A percentile compares a stretch with the other conserved stretches of the same genome.
These are phyloP conservation scores for Lactarius akahatsu DNA, from an alignment of 768 basidiomycete species.

Conservation along the genomic window DNA sequence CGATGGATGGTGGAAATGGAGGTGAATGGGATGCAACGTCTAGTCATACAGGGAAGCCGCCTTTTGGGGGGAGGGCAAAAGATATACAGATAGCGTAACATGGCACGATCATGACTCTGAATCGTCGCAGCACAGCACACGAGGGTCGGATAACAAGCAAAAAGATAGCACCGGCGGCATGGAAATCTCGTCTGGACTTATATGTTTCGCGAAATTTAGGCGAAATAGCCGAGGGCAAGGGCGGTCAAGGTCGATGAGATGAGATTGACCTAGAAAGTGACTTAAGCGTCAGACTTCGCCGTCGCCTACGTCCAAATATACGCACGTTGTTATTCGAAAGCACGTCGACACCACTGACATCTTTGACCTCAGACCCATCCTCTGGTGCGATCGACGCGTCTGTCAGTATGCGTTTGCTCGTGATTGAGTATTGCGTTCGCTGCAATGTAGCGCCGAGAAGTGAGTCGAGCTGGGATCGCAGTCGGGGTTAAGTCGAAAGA, in stretches of 20 bases:
- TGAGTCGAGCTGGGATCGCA: conserved; percentile 64
- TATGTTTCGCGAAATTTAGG: conserved; percentile 6
- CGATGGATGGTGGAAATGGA: not conserved
- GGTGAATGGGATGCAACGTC: not conserved
- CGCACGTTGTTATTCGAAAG: conserved; percentile 83
- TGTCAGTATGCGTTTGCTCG: conserved; percentile 61
- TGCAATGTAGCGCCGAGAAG: conserved; percentile 87
- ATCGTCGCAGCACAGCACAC: not conserved
- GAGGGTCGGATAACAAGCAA: not conserved
- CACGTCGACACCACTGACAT: conserved; percentile 61
- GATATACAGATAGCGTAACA: conserved; percentile 20
- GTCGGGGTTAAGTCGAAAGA: not conserved
- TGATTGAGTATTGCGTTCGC: conserved; percentile 66
- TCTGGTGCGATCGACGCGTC: conserved; percentile 42
- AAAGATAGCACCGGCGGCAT: not conserved
- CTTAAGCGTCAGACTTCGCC: not conserved
- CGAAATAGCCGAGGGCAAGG: conserved; percentile 27
- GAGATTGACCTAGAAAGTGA: conserved; percentile 26
- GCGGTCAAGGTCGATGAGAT: conserved; percentile 29
- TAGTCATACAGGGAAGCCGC: conserved; percentile 13
- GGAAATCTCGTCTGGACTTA: not conserved
- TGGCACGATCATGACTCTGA: not conserved
- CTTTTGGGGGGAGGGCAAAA: not conserved
- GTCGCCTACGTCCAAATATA: conserved; percentile 10
- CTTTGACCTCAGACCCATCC: conserved; percentile 47